Base-by-base conservation (phyloP, 1,284 basidiomycete species). In the Pholiota adiposa region DNA sequence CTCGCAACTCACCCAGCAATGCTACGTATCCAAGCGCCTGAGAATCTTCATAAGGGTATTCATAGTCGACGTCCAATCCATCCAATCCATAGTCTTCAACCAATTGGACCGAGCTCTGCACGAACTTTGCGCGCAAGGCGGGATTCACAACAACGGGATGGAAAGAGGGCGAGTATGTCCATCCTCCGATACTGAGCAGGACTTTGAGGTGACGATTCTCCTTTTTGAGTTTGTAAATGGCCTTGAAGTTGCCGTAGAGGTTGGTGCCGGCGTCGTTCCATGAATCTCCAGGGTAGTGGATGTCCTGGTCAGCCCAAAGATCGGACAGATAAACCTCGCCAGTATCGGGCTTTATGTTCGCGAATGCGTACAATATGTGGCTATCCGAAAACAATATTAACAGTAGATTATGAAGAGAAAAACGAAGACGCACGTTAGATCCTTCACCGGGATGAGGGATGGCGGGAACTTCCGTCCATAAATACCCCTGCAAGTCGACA, bases 201-300 rank as follows among this genome's bases (percentile, higher is more conserved):
- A 94, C 82, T 69, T 95, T 96, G 64, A 97, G 82, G 65, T 96
- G 92, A 23, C 93, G 85, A 66, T 98, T 82, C 66, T 84, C 75
- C 73, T 96, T 90, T 82, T 98, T 98, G 66, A 97, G 79, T 40
- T 90, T 83, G 73, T 95, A 94, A 58, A 98, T 86, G 43, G 92
- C 93, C 73, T 97, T 96, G 74, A 98, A 86, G 77, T 97, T 97
- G 55, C 97, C 96, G 69, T 97, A 97, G 27, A 98, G 84, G 72
- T 97, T 96, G 64, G 81, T 87, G 52, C 88, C 92, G 57, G 72
- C 71, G 59, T 97, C 95, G 66, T 94, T 90, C 96, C 96, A 97
- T 4, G 88, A 89, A 73, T 99, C 97, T 11, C 79, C 81, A 0
- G 79, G 75, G 60, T 92, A 91, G 68, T 93, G 92, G 49, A 93